These are phyloP conservation scores for Phytopythium mirpurense DNA, from an alignment of 352 stramenopile species.

Conservation along the genomic window DNA sequence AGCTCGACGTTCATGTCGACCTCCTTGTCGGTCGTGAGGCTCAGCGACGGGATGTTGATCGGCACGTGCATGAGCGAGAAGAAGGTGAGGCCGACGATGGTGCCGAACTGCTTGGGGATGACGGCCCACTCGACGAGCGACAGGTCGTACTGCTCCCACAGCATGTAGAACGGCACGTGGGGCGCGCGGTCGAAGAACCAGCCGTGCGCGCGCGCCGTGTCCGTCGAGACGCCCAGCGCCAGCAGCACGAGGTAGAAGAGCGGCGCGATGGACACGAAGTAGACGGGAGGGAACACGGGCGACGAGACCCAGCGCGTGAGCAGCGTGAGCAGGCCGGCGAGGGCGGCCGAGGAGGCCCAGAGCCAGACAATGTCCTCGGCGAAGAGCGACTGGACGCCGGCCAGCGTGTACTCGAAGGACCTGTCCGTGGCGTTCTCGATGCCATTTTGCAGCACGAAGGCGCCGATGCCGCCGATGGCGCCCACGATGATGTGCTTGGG, in stretches of 20 bases:
- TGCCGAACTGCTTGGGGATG: slow-evolving; percentile 69
- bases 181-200: slow-evolving; percentile 77
- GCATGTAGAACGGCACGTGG: slow-evolving; percentile 61
- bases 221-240: slow-evolving; percentile 39
- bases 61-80: slow-evolving; percentile 95
- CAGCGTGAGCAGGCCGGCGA: slow-evolving; percentile 46
- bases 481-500: slow-evolving; percentile 93
- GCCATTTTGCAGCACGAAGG: slow-evolving; percentile 81
- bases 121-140: slow-evolving; percentile 56
- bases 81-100: slow-evolving; percentile 83
- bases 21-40: slow-evolving; percentile 80
- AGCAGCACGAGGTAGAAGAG: slow-evolving; percentile 70
- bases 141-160: slow-evolving; percentile 77
- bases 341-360: slow-evolving; percentile 53
- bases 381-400: slow-evolving; percentile 46
- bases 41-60: slow-evolving; percentile 92
- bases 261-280: slow-evolving; percentile 75
- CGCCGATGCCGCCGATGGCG: slow-evolving; percentile 92
- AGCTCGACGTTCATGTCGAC: slow-evolving; percentile 92
- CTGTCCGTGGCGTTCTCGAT: slow-evolving; percentile 81
- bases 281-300: slow-evolving; percentile 70
- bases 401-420: slow-evolving; percentile 52
- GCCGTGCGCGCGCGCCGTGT: slow-evolving; percentile 51
- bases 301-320: slow-evolving; percentile 49
- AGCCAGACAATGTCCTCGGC: slow-evolving; percentile 52